phyloP scores from a whole-genome alignment of 2,329 filamentous ascomycete genomes.

The Penicillium sp. region DNA sequence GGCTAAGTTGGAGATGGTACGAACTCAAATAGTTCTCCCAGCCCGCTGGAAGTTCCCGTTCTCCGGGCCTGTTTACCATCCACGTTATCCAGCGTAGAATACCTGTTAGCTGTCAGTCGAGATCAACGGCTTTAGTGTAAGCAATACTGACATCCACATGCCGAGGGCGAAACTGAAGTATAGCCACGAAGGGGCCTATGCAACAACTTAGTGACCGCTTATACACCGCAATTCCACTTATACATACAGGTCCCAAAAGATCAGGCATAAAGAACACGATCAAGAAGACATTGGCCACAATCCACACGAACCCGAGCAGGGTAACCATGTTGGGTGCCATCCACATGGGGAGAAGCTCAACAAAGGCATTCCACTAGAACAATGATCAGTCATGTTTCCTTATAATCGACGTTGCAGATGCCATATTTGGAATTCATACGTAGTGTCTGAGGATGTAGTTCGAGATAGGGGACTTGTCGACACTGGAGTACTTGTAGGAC shows the following conservation, averaged over 20 bases:
- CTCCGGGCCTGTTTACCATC: conserved; percentile 96
- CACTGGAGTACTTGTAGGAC: conserved; percentile 94
- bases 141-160: conserved; percentile 74
- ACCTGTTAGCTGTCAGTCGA: conserved; percentile 38
- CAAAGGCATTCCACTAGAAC: conserved; percentile 89
- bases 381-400: not conserved
- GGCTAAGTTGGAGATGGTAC: conserved; percentile 26
- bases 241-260: conserved; percentile 75
- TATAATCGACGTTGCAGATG: not conserved
- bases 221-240: not conserved
- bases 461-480: conserved; percentile 93
- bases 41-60: conserved; percentile 89
- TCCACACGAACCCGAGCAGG: conserved; percentile 90
- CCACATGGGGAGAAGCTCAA: conserved; percentile 90
- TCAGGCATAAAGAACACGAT: conserved; percentile 84
- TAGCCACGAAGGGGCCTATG: conserved; percentile 80
- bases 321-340: conserved; percentile 98
- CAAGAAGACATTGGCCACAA: conserved; percentile 76
- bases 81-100: conserved; percentile 98
- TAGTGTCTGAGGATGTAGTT: conserved; percentile 93
- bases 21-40: conserved; percentile 93
- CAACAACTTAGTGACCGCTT: conserved; percentile 8
- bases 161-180: conserved; percentile 96
- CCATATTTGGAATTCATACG: conserved; percentile 56
- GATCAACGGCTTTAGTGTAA: not conserved